These are phyloP conservation scores for Vaccinium myrtillus DNA, from an alignment of 148 eudicot species.

Conservation along the genomic window DNA sequence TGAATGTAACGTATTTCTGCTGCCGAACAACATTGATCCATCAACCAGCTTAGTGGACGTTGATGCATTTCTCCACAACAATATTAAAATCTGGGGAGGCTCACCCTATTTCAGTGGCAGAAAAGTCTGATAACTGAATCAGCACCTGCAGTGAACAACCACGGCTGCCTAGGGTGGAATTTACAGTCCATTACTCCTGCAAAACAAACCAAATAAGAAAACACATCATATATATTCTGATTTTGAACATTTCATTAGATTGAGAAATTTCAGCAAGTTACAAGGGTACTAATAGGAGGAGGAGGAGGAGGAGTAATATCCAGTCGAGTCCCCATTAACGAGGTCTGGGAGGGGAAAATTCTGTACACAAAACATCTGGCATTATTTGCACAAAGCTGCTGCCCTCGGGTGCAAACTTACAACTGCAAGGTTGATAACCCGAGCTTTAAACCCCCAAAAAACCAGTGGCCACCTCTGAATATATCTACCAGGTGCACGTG, in stretches of 20 bases:
- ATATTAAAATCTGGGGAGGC: neutral
- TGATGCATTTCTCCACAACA: neutral
- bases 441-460: neutral
- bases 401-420: neutral
- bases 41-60: neutral
- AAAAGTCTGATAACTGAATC: conserved; percentile 58
- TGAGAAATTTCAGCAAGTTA: neutral
- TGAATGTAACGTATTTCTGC: neutral
- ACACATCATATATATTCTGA: neutral
- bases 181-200: conserved; percentile 64
- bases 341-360: neutral
- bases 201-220: conserved; percentile 9
- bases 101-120: conserved; percentile 34
- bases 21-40: neutral
- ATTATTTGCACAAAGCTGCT: neutral
- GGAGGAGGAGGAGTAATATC: neutral
- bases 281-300: neutral
- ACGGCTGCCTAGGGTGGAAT: conserved; percentile 73
- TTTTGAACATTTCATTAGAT: neutral
- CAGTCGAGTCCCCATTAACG: neutral
- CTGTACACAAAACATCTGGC: neutral
- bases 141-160: conserved; percentile 75
- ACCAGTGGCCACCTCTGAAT: neutral
- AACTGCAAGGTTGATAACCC: neutral
- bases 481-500: neutral